Conservation (phyloP, 1,139 yeast species). For the Protomyces gravidus region DNA sequence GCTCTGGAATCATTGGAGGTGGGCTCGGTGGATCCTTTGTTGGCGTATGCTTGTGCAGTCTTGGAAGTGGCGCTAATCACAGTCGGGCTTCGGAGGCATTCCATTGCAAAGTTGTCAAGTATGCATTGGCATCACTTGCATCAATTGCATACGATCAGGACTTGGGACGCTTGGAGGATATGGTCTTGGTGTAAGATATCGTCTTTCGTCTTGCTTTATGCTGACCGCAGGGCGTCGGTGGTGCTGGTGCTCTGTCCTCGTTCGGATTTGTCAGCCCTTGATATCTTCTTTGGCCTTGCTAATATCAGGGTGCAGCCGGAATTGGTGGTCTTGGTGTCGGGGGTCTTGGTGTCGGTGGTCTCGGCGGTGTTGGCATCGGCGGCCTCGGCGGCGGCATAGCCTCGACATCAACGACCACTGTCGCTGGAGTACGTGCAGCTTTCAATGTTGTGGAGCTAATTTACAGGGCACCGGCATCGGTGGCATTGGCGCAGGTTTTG, state of each 20-base stretch:
- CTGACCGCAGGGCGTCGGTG: not conserved
- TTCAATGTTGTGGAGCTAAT: too few relatives aligned
- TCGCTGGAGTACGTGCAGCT: not conserved
- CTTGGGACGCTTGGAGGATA: not conserved
- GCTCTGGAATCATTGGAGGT: not conserved
- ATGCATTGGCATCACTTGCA: not conserved
- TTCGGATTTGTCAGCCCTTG: not conserved
- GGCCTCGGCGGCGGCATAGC: not conserved
- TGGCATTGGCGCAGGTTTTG: not conserved
- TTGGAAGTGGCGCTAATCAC: not conserved
- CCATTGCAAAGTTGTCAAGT: not conserved
- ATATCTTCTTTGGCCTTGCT: not conserved
- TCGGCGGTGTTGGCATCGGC: not conserved
- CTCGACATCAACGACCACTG: too few relatives aligned
- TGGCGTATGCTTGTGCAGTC: not conserved
- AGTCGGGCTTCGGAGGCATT: not conserved
- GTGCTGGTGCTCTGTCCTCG: not conserved
- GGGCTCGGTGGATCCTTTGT: not conserved
- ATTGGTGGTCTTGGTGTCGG: not conserved
- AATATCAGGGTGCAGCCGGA: not conserved
- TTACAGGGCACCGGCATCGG: not conserved
- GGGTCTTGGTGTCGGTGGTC: not conserved
- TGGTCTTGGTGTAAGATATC: not conserved
- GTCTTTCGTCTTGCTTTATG: not conserved
- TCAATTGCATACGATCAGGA: constrained; percentile 2